A percentile compares a stretch with the other conserved stretches of the same genome.
phyloP scores from a whole-genome alignment of 805 yeast genomes.

The Kurtzmaniella fragi region DNA sequence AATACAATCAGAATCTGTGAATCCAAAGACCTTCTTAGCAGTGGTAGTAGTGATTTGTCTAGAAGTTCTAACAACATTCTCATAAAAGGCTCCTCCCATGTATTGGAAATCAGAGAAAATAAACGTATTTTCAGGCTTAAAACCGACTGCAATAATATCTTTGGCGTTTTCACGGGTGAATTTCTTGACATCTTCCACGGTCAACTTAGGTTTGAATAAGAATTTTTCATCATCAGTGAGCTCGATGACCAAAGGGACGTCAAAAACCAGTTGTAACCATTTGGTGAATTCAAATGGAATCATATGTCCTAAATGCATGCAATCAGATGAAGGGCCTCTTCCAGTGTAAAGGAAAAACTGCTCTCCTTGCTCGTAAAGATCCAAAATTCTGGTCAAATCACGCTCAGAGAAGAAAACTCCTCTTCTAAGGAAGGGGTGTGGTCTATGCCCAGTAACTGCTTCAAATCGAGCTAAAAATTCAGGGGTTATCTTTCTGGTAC shows the following conservation, averaged over 20 bases:
- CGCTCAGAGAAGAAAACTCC: conserved; percentile 93
- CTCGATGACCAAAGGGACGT: conserved; percentile 90
- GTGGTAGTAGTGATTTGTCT: conserved; percentile 96
- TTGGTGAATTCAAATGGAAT: conserved; percentile 92
- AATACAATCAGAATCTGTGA: conserved; percentile 89
- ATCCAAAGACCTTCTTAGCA: conserved; percentile 95
- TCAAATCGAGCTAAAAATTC: conserved; percentile 76
- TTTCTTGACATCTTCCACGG: conserved; percentile 79
- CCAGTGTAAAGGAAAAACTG: conserved; percentile 96
- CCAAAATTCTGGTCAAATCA: conserved; percentile 72
- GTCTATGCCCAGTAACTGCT: conserved; percentile 80
- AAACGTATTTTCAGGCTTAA: conserved; percentile 90
- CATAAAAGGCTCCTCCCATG: conserved; percentile 92
- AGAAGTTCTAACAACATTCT: conserved; percentile 86
- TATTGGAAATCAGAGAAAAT: conserved; percentile 89
- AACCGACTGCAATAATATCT: conserved; percentile 92
- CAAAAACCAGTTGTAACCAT: conserved; percentile 98
- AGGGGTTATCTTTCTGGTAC: conserved; percentile 65
- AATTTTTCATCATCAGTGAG: conserved; percentile 97
- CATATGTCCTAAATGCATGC: conserved; percentile 97
- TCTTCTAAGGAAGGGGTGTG: conserved; percentile 85
- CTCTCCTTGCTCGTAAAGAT: conserved; percentile 88
- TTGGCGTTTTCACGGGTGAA: conserved; percentile 81
- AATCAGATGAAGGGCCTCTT: conserved; percentile 91
- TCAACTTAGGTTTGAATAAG: conserved; percentile 83